phyloP scores from a whole-genome alignment of 176 grass and related monocot genomes.

The Ampelocalamus luodianensis region DNA sequence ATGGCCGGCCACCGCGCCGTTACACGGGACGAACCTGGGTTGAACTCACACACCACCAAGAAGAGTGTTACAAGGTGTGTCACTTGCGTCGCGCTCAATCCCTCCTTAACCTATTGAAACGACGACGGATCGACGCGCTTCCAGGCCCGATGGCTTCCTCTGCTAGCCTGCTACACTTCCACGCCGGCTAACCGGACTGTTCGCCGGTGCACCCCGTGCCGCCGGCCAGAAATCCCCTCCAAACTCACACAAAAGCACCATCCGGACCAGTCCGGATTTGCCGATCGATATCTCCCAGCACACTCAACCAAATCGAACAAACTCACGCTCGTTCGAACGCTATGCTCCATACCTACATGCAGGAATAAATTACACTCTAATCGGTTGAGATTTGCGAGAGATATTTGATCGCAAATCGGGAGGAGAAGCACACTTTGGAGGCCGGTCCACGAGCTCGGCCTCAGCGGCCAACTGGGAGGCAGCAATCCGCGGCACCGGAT shows the following conservation, averaged over 20 bases:
- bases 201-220: constrained; percentile 36
- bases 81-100: constrained; percentile 32
- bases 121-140: not conserved
- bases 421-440: constrained; percentile 76
- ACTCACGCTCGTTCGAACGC: constrained; percentile 1
- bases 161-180: not conserved
- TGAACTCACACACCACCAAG: constrained; percentile 45
- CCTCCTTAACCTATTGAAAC: constrained; percentile 24
- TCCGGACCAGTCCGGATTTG: constrained; percentile 55
- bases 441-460: not conserved
- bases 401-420: constrained; percentile 56
- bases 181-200: not conserved
- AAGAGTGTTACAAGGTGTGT: constrained; percentile 37
- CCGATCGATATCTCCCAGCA: constrained; percentile 39
- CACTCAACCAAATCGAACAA: not conserved
- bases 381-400: not conserved
- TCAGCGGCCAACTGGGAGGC: not conserved
- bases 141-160: not conserved
- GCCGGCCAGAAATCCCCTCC: constrained; percentile 49
- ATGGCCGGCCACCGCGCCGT: constrained; percentile 19
- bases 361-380: not conserved
- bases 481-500: constrained; percentile 52
- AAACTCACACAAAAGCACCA: constrained; percentile 64
- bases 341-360: not conserved
- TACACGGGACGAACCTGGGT: not conserved